Evolutionary conservation across 2,329 filamentous ascomycete species (phyloP).

Genomic region (Scopulariopsis brevicaulis): DNA sequence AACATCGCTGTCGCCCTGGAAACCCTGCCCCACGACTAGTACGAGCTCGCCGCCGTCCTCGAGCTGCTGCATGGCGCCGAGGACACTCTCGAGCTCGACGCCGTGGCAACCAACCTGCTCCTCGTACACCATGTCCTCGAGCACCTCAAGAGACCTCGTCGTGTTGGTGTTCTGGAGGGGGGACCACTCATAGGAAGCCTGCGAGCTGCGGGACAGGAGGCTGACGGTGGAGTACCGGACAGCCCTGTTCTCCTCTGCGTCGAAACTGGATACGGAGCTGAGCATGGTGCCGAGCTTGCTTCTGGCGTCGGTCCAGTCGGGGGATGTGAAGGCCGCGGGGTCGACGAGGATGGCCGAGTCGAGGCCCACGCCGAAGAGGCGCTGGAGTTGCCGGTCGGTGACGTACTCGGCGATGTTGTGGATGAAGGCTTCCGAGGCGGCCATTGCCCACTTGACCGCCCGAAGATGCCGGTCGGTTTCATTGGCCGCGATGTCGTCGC

Average conservation of each 20-base stretch:
- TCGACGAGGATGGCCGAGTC: neutral
- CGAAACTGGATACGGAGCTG: neutral
- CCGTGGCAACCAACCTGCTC: neutral
- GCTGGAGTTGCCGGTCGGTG: slow-evolving; percentile 4
- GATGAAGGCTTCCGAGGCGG: slow-evolving; percentile 5
- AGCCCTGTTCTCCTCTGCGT: neutral
- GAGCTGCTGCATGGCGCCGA: neutral
- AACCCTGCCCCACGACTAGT: neutral
- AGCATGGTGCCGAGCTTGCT: neutral
- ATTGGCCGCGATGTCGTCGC: neutral
- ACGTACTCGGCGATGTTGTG: slow-evolving; percentile 5
- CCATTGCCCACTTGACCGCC: slow-evolving; percentile 3
- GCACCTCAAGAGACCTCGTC: neutral
- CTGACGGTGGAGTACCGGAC: neutral
- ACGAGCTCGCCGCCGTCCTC: neutral
- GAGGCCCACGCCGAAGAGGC: slow-evolving; percentile 5
- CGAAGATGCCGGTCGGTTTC: neutral
- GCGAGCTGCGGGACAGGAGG: neutral
- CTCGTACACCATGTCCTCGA: neutral
- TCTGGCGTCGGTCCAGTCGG: neutral
- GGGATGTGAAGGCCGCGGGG: neutral
- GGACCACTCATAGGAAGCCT: neutral
- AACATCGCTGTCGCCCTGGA: neutral
- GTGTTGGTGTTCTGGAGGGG: neutral
- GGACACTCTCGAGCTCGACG: neutral